A percentile compares a stretch with the other conserved stretches of the same genome.
phyloP scores from a whole-genome alignment of 305 asterid species.

The Fraxinus xanthoxyloides region DNA sequence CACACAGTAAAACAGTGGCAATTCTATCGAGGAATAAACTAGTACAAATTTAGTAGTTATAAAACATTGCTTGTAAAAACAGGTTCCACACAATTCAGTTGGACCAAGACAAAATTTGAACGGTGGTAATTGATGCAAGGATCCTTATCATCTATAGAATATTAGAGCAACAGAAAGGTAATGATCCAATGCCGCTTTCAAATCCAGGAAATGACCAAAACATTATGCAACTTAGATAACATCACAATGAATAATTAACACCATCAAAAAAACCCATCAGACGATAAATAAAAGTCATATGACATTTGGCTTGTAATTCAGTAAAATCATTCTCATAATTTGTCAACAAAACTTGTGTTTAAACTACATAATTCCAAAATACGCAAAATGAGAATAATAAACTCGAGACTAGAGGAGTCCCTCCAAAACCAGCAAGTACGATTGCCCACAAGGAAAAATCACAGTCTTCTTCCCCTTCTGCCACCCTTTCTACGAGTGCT shows the following conservation, averaged over 20 bases:
- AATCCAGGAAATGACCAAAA: background rate
- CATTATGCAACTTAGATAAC: background rate
- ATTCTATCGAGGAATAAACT: conserved; percentile 13
- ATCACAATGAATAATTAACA: background rate
- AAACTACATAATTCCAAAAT: conserved; percentile 9
- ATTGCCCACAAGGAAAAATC: background rate
- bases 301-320: background rate
- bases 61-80: background rate
- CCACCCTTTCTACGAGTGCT: conserved; percentile 74
- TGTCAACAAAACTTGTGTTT: background rate
- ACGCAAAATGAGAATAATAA: conserved; percentile 21
- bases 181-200: background rate
- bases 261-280: background rate
- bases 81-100: background rate
- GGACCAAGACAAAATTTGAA: background rate
- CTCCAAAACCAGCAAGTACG: background rate
- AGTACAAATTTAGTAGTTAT: background rate
- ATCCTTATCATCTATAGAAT: background rate
- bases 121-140: background rate
- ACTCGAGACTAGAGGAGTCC: conserved; percentile 9
- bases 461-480: conserved; percentile 70
- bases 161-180: background rate
- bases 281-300: background rate
- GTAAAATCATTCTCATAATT: background rate
- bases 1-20: conserved; percentile 25